Evolutionary conservation across 495 filamentous ascomycete genomes (phyloP).

Genomic region (Durotheca rogersii): DNA sequence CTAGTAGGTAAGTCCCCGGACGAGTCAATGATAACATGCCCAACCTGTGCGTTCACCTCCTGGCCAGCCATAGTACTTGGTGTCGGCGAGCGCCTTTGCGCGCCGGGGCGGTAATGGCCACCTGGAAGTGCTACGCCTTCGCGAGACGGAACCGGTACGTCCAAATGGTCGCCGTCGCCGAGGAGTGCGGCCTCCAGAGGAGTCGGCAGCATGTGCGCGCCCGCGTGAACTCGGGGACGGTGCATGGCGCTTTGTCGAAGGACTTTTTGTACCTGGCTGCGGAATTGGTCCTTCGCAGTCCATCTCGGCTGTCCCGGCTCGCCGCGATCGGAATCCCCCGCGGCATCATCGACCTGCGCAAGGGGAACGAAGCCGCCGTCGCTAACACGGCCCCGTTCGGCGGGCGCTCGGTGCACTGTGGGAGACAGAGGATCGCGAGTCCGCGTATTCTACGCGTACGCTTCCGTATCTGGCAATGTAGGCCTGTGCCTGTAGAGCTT

Average conservation of each 20-base stretch:
- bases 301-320: conserved; percentile 9
- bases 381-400: conserved; percentile 5
- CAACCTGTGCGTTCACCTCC: conserved; percentile 22
- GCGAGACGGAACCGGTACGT: conserved; percentile 21
- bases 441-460: too few relatives aligned
- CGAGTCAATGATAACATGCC: conserved; percentile 1
- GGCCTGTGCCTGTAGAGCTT: too few relatives aligned
- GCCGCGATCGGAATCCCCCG: neutral
- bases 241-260: conserved; percentile 6
- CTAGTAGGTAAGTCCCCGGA: conserved; percentile 15
- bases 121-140: conserved; percentile 21
- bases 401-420: conserved; percentile 14
- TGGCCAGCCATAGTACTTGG: conserved; percentile 21
- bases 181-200: conserved; percentile 25
- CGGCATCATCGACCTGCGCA: conserved; percentile 23
- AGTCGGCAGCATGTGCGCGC: conserved; percentile 18
- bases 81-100: conserved; percentile 9
- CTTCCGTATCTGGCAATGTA: too few relatives aligned
- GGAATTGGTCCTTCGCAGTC: conserved; percentile 12
- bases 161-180: conserved; percentile 18
- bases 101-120: conserved; percentile 23
- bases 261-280: conserved; percentile 25
- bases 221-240: neutral
- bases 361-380: conserved; percentile 20
- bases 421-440: too few relatives aligned